Percentiles rank a stretch among this genome's conserved stretches.
Evolutionary conservation across 2,329 filamentous ascomycete genomes (phyloP).

Genomic region (Fragosphaeria purpurea): DNA sequence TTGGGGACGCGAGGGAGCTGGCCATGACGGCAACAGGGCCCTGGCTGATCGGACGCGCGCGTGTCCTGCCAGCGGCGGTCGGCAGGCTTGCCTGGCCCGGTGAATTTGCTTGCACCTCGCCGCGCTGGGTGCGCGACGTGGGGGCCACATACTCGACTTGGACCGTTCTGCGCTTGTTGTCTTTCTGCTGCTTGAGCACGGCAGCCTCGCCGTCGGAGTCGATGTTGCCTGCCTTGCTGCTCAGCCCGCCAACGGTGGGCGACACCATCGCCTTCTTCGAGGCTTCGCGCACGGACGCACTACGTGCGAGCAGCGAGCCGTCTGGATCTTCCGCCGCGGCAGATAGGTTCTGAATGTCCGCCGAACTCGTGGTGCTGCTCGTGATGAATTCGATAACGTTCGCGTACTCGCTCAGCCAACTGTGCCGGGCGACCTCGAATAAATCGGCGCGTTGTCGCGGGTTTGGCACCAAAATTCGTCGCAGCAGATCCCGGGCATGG

Average conservation of each 20-base stretch:
- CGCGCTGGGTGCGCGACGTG: constrained; percentile 72
- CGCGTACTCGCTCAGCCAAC: constrained; percentile 96
- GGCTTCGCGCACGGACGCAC: constrained; percentile 84
- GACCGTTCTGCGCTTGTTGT: constrained; percentile 86
- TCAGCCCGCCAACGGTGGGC: constrained; percentile 50
- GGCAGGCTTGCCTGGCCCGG: constrained; percentile 8
- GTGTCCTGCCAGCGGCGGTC: constrained; percentile 32
- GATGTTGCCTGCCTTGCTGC: constrained; percentile 64
- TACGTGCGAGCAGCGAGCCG: constrained; percentile 59
- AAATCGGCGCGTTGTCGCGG: constrained; percentile 89
- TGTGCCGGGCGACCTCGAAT: constrained; percentile 95
- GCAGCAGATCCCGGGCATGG: constrained; percentile 83
- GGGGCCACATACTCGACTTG: constrained; percentile 97
- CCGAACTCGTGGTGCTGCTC: constrained; percentile 80
- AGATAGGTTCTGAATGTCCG: constrained; percentile 74
- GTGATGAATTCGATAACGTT: constrained; percentile 95
- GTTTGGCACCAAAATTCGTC: constrained; percentile 89
- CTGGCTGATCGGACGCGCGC: constrained; percentile 44
- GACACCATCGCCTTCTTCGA: constrained; percentile 52
- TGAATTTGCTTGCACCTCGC: constrained; percentile 34
- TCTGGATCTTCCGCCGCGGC: constrained; percentile 49
- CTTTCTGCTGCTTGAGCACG: constrained; percentile 57
- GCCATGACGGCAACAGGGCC: constrained; percentile 36
- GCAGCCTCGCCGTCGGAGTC: constrained; percentile 52
- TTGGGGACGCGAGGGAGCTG: constrained; percentile 22